Evolutionary conservation across 495 filamentous ascomycete species (phyloP).

Genomic region (Entonaema liquescens): DNA sequence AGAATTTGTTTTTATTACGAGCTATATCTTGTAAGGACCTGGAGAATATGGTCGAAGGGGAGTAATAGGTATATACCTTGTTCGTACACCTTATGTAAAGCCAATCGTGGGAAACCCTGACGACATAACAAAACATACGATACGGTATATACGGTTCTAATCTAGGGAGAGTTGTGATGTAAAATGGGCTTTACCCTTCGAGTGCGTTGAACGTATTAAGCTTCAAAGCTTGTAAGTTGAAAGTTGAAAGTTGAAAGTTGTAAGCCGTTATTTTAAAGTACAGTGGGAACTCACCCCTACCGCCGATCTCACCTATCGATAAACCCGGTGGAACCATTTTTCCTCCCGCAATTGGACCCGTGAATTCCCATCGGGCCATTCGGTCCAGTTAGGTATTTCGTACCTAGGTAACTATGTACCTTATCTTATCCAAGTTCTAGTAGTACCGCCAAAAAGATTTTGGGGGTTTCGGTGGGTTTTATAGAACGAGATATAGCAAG

Average conservation of each 20-base stretch:
- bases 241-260: neutral
- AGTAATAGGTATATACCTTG: neutral
- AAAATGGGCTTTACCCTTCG: neutral
- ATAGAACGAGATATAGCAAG: neutral
- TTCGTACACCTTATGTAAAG: no score
- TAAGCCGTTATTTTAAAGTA: neutral
- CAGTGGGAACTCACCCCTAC: neutral
- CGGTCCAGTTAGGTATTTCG: no score
- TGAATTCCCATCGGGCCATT: neutral
- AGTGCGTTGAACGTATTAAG: neutral
- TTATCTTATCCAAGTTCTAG: neutral
- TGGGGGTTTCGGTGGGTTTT: neutral
- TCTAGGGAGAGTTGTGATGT: no score
- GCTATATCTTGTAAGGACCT: neutral
- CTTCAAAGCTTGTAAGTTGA: no score
- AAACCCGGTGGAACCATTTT: constrained; percentile 18
- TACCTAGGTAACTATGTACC: neutral
- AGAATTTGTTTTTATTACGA: neutral
- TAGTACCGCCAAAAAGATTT: constrained; percentile 1
- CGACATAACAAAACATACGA: no score
- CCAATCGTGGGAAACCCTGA: no score
- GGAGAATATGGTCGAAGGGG: neutral
- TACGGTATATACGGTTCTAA: no score
- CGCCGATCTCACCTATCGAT: constrained; percentile 4
- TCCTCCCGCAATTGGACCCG: neutral